phyloP scores from a whole-genome alignment of 2,329 filamentous ascomycete species.

The Podosphaera leucotricha region DNA sequence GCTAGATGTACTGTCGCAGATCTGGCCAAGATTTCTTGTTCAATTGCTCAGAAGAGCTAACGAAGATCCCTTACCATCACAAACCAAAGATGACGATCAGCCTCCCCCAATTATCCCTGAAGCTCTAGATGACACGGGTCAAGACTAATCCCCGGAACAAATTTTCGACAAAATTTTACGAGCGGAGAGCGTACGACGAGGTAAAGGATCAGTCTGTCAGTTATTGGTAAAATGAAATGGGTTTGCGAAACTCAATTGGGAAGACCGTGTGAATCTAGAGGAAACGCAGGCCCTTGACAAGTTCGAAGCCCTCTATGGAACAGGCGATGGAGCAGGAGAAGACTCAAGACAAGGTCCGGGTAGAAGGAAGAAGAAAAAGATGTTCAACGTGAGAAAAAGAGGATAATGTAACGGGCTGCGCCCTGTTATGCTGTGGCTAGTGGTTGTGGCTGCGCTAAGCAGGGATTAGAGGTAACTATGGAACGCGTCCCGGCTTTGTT shows the following conservation, averaged over 20 bases:
- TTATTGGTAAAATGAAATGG: not conserved
- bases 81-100: not conserved
- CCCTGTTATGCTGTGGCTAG: no score
- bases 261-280: not conserved
- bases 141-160: not conserved
- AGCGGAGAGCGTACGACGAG: not conserved
- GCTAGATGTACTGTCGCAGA: not conserved
- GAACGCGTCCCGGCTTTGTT: no score
- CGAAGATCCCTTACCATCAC: not conserved
- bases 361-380: no score
- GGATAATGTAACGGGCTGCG: no score
- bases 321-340: no score
- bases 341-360: no score
- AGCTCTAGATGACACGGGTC: not conserved
- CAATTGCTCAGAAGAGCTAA: not conserved
- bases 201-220: not conserved
- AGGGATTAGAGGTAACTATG: no score
- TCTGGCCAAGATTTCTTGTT: not conserved
- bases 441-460: no score
- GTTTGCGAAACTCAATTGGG: not conserved
- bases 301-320: no score
- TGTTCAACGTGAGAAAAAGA: no score
- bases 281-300: no score
- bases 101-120: not conserved
- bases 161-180: not conserved